Conservation (phyloP, 2,329 filamentous ascomycete genomes). For the Dendrostoma leiphaemia region DNA sequence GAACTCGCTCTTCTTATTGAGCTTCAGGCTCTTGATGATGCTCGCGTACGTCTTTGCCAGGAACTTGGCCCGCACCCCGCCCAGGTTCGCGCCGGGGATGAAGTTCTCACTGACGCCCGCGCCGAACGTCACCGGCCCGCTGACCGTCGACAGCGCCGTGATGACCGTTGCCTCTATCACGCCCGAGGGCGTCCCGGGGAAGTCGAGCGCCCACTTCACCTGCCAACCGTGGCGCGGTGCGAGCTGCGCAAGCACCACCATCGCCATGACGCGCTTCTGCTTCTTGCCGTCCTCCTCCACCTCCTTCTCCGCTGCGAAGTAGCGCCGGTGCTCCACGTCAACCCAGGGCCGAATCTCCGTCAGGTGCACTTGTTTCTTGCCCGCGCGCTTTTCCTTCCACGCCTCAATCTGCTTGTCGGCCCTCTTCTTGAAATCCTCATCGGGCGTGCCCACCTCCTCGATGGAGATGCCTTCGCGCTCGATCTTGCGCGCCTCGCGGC, state of each 20-base stretch:
- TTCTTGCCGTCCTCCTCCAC: conserved; percentile 63
- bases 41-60: conserved; percentile 80
- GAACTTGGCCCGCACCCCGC: conserved; percentile 76
- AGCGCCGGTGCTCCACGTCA: conserved; percentile 78
- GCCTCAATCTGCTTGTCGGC: conserved; percentile 72
- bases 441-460: conserved; percentile 66
- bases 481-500: conserved; percentile 60
- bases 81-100: conserved; percentile 76
- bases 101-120: conserved; percentile 75
- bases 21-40: conserved; percentile 76
- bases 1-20: conserved; percentile 85
- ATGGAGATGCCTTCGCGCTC: conserved; percentile 84
- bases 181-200: conserved; percentile 81
- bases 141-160: conserved; percentile 56
- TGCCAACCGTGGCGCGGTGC: conserved; percentile 83
- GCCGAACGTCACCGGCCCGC: conserved; percentile 75
- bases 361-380: conserved; percentile 75
- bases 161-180: conserved; percentile 83
- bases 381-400: conserved; percentile 79
- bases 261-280: conserved; percentile 57
- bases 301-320: conserved; percentile 77
- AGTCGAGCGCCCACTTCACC: conserved; percentile 94
- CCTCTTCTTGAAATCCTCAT: conserved; percentile 59
- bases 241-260: conserved; percentile 82
- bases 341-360: conserved; percentile 90